Evolutionary conservation across 768 basidiomycete species (phyloP).

Genomic region (Termitomyces sp.): DNA sequence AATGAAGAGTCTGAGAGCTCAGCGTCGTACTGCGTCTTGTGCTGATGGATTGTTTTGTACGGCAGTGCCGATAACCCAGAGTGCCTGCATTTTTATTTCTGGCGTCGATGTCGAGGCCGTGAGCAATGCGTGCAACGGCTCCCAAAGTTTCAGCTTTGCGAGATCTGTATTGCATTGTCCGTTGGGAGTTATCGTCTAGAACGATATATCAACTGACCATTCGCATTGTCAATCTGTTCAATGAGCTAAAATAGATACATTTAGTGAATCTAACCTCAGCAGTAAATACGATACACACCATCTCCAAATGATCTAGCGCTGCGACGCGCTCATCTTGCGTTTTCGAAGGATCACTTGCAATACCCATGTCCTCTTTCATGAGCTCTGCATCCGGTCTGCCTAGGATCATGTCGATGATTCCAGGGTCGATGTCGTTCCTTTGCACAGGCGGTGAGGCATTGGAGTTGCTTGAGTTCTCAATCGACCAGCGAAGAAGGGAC

Average conservation of each 20-base stretch:
- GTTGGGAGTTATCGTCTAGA: not conserved
- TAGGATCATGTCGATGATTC: conserved; percentile 79
- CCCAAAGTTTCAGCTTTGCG: conserved; percentile 73
- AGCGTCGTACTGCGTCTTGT: conserved; percentile 58
- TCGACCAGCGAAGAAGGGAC: conserved; percentile 76
- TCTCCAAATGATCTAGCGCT: conserved; percentile 82
- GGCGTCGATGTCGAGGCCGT: conserved; percentile 47
- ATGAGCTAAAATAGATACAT: conserved; percentile 48
- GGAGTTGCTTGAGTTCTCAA: conserved; percentile 56
- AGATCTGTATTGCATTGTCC: conserved; percentile 41
- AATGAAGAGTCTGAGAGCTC: not conserved
- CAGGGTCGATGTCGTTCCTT: conserved; percentile 65
- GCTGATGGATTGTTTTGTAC: conserved; percentile 87
- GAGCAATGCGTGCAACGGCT: conserved; percentile 63
- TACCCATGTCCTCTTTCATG: conserved; percentile 76
- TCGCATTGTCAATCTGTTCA: conserved; percentile 89
- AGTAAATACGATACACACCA: conserved; percentile 44
- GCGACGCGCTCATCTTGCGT: conserved; percentile 55
- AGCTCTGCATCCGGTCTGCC: conserved; percentile 77
- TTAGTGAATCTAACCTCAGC: not conserved
- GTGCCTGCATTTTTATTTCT: conserved; percentile 57
- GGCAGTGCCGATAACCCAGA: conserved; percentile 90
- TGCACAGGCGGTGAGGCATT: conserved; percentile 27
- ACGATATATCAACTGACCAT: conserved; percentile 49
- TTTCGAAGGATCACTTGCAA: conserved; percentile 52